Conservation (phyloP, 2,329 filamentous ascomycete species). For the Phyllosticta citrichinensis region DNA sequence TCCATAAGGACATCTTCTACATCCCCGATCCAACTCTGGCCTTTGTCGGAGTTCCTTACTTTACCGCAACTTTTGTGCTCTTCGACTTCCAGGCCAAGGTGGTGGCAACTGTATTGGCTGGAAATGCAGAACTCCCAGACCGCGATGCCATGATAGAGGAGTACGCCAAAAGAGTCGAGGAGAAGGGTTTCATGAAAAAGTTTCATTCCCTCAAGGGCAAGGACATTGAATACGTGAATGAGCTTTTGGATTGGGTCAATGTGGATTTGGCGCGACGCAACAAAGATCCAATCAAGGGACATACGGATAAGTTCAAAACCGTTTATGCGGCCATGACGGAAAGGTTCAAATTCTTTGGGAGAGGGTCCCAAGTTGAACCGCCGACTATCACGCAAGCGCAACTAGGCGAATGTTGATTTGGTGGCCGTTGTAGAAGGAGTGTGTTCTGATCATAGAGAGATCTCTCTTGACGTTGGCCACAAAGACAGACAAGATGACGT, state of each 20-base stretch:
- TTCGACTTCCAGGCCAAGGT: constrained; percentile 62
- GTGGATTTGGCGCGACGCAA: constrained; percentile 16
- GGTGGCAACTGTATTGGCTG: constrained; percentile 47
- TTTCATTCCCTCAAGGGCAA: constrained; percentile 36
- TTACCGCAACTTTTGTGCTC: constrained; percentile 57
- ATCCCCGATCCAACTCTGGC: constrained; percentile 54
- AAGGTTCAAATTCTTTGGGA: constrained; percentile 23
- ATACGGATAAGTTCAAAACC: constrained; percentile 26
- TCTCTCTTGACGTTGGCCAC: neutral
- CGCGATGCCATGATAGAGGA: constrained; percentile 33
- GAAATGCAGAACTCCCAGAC: constrained; percentile 39
- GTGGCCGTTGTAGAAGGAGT: neutral
- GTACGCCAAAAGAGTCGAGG: constrained; percentile 25
- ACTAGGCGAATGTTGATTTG: neutral
- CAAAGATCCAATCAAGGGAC: constrained; percentile 19
- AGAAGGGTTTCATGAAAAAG: constrained; percentile 32
- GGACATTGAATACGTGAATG: constrained; percentile 31
- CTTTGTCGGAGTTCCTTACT: constrained; percentile 56
- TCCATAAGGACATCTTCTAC: constrained; percentile 64
- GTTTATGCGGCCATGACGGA: constrained; percentile 24
- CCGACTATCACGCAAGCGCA: neutral
- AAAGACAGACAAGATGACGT: neutral
- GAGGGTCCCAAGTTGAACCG: neutral
- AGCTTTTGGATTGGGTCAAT: constrained; percentile 32
- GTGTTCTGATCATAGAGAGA: neutral